phyloP scores from a whole-genome alignment of 2,329 filamentous ascomycete genomes.

The Rutstroemia sp. region DNA sequence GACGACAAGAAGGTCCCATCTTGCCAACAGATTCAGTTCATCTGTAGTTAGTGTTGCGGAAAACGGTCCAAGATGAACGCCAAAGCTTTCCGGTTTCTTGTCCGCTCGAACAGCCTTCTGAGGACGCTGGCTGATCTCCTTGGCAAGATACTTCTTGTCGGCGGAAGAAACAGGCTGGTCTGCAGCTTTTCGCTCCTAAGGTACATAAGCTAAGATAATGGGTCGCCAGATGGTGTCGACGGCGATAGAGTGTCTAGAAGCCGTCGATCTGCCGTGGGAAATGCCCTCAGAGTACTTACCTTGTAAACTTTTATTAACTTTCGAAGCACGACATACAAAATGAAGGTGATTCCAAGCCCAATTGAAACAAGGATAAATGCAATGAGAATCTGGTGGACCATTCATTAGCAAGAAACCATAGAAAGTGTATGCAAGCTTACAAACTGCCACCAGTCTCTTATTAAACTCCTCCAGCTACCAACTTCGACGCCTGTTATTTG shows the following conservation, averaged over 20 bases:
- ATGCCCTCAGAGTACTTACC: constrained; percentile 2
- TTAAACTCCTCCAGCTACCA: constrained; percentile 16
- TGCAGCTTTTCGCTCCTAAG: constrained; percentile 13
- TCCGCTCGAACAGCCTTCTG: constrained; percentile 13
- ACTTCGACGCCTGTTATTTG: constrained; percentile 21
- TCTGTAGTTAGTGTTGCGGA: constrained; percentile 26
- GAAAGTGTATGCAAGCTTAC: constrained; percentile 12
- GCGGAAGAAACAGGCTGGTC: constrained; percentile 7
- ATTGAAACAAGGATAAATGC: constrained; percentile 21
- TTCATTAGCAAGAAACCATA: constrained; percentile 11
- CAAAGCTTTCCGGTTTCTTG: constrained; percentile 24
- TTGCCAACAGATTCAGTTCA: constrained; percentile 31
- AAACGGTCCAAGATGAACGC: constrained; percentile 37
- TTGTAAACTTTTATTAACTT: constrained; percentile 6
- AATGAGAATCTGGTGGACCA: constrained; percentile 18
- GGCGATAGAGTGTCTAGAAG: too few species aligned
- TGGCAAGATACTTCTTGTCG: constrained; percentile 14
- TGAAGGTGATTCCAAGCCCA: constrained; percentile 12
- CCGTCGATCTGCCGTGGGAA: neutral
- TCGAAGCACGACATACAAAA: constrained; percentile 14
- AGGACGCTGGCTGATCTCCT: constrained; percentile 10
- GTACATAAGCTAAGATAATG: neutral
- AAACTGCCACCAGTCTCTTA: constrained; percentile 24
- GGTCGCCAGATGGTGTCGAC: neutral
- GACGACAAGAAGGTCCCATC: constrained; percentile 38